Evolutionary conservation across 345 rosid genomes (phyloP).

Genomic region (Reutealis trisperma): DNA sequence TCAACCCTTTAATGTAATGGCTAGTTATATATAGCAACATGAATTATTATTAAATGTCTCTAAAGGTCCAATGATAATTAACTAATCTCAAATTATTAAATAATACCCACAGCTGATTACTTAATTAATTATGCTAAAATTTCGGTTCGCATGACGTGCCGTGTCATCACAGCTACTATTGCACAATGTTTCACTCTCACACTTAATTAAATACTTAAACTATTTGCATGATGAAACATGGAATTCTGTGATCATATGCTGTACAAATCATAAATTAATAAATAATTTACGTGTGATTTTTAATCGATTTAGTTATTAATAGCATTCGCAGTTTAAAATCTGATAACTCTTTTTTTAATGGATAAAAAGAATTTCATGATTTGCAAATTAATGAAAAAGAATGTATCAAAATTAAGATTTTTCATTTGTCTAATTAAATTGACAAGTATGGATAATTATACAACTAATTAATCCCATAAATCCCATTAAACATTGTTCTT

Average conservation of each 20-base stretch:
- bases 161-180: conserved; percentile 43
- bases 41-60: background rate
- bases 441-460: conserved; percentile 24
- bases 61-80: background rate
- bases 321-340: no score
- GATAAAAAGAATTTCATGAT: background rate
- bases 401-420: background rate
- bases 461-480: conserved; percentile 13
- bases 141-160: conserved; percentile 32
- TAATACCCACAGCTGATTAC: background rate
- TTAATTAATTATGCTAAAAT: conserved; percentile 9
- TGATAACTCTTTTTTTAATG: no score
- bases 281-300: background rate
- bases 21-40: background rate
- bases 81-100: conserved; percentile 6
- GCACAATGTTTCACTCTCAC: background rate
- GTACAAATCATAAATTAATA: background rate
- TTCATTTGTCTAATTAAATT: background rate
- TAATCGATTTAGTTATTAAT: no score
- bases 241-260: conserved; percentile 14
- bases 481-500: conserved; percentile 4
- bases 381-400: background rate
- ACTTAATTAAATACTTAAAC: conserved; percentile 3
- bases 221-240: conserved; percentile 27
- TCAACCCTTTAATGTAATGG: conserved; percentile 23